Percentiles rank a stretch among this genome's conserved stretches.
These are phyloP conservation scores for Serendipita sp. DNA, from an alignment of 768 basidiomycete species.

Conservation along the genomic window DNA sequence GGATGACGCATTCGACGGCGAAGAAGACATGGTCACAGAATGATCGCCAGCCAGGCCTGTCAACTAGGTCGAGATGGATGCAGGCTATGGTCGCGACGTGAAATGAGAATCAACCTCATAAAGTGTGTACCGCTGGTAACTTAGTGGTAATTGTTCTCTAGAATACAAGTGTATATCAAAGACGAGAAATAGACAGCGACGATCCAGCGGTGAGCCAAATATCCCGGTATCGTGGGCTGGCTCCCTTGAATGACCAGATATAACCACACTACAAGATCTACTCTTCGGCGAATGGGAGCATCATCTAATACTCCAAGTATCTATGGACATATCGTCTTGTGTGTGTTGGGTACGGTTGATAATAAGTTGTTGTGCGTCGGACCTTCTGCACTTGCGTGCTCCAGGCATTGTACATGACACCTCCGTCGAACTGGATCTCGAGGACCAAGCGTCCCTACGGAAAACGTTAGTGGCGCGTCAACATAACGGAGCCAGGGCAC, in stretches of 20 bases:
- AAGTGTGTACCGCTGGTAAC: too few relatives aligned
- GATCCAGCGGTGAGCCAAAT: too few relatives aligned
- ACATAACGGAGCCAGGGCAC: not conserved
- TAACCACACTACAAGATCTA: too few relatives aligned
- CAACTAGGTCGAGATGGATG: too few relatives aligned
- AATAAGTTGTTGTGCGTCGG: not conserved
- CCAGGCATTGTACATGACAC: constrained; percentile 55
- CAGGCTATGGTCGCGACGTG: too few relatives aligned
- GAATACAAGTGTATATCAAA: too few relatives aligned
- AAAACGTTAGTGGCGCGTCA: not conserved
- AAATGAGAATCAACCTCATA: too few relatives aligned
- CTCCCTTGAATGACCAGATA: too few relatives aligned
- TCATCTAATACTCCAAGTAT: not conserved
- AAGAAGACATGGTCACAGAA: constrained; percentile 11
- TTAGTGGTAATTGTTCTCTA: too few relatives aligned
- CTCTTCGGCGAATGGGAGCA: too few relatives aligned
- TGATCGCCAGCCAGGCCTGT: not conserved
- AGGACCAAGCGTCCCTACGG: constrained; percentile 63
- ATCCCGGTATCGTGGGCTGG: too few relatives aligned
- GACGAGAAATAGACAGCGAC: too few relatives aligned
- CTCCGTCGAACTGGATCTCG: constrained; percentile 61
- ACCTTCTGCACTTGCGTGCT: not conserved
- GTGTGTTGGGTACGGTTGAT: not conserved
- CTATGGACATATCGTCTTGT: not conserved
- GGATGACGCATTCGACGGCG: constrained; percentile 55